Conservation (phyloP, 257 asterid genomes). For the Penstemon barbatus region DNA sequence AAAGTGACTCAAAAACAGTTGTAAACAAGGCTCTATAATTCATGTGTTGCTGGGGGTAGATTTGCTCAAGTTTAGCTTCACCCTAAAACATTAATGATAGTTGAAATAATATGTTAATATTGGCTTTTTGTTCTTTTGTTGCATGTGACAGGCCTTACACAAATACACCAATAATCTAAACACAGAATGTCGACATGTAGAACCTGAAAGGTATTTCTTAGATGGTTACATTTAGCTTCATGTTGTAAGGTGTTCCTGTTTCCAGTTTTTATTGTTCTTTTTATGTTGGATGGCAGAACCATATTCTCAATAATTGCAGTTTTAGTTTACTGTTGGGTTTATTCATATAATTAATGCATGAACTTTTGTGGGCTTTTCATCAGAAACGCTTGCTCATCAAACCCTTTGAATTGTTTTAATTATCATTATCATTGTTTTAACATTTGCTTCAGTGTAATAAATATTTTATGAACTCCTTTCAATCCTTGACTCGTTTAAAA, state of each 20-base stretch:
- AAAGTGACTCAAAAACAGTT: neutral
- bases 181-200: conserved; percentile 51
- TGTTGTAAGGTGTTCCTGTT: neutral
- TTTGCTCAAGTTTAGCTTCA: conserved; percentile 7
- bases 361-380: neutral
- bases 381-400: conserved; percentile 6
- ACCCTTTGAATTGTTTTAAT: neutral
- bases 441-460: neutral
- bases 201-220: conserved; percentile 56
- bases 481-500: neutral
- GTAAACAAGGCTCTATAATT: conserved; percentile 7
- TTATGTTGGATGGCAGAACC: neutral
- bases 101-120: conserved; percentile 1
- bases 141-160: conserved; percentile 49
- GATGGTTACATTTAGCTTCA: conserved; percentile 22
- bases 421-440: conserved; percentile 9
- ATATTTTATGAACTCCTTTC: conserved; percentile 8
- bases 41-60: conserved; percentile 10
- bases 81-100: neutral
- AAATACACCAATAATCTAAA: conserved; percentile 35
- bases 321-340: conserved; percentile 14
- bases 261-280: neutral
- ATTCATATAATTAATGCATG: neutral
- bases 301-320: too few species aligned
- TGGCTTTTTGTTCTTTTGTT: conserved; percentile 22